These are phyloP conservation scores for Starmerella powellii DNA, from an alignment of 805 yeast genomes.

Conservation along the genomic window DNA sequence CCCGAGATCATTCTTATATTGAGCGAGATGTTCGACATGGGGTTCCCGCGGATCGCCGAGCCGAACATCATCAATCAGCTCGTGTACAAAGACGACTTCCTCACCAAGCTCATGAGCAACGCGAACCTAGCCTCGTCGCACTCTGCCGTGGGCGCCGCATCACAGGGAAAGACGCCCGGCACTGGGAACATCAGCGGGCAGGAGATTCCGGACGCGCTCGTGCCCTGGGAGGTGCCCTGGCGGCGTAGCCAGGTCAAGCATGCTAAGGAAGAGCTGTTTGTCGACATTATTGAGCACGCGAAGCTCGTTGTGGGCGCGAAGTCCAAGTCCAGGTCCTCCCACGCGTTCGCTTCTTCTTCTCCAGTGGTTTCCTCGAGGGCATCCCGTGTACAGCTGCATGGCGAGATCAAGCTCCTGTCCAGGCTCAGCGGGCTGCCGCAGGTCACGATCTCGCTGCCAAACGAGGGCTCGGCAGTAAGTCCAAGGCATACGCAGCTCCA, in stretches of 20 bases:
- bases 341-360: background rate
- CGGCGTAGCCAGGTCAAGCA: slow-evolving; percentile 57
- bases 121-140: background rate
- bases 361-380: background rate
- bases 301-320: slow-evolving; percentile 40
- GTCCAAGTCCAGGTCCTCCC: background rate
- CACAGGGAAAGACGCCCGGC: background rate
- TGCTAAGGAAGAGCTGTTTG: slow-evolving; percentile 71
- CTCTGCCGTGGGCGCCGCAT: slow-evolving; percentile 12
- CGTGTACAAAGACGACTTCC: slow-evolving; percentile 51
- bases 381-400: slow-evolving; percentile 37
- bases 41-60: slow-evolving; percentile 62
- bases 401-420: slow-evolving; percentile 50
- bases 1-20: slow-evolving; percentile 61
- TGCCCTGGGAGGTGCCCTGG: slow-evolving; percentile 48
- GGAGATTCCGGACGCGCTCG: slow-evolving; percentile 9
- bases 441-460: slow-evolving; percentile 36
- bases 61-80: slow-evolving; percentile 55
- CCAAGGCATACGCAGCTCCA: slow-evolving; percentile 38
- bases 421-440: slow-evolving; percentile 70
- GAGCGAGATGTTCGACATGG: slow-evolving; percentile 68
- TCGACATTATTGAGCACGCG: slow-evolving; percentile 59
- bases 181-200: slow-evolving; percentile 6
- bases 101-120: slow-evolving; percentile 1
- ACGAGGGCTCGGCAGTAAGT: slow-evolving; percentile 5